A percentile compares a stretch with the other conserved stretches of the same genome.
Evolutionary conservation across 1,284 basidiomycete species (phyloP).

Genomic region (Ceratobasidium sp.): DNA sequence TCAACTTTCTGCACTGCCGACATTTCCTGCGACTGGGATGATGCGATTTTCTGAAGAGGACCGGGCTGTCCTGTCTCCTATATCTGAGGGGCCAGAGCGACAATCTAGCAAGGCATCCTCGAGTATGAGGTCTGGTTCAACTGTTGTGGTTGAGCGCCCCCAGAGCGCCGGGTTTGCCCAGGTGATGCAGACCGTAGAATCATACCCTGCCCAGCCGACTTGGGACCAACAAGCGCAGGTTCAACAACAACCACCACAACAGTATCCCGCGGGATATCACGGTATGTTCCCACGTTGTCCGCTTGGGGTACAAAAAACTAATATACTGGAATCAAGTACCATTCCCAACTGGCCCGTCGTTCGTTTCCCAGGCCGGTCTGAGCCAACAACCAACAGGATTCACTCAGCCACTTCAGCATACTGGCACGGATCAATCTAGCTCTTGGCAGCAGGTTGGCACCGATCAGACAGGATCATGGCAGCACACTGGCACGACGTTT

Average conservation of each 20-base stretch:
- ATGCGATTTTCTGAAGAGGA: constrained; percentile 39
- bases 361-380: constrained; percentile 13
- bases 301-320: background rate
- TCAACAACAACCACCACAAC: constrained; percentile 42
- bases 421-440: background rate
- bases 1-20: constrained; percentile 5
- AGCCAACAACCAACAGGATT: constrained; percentile 20
- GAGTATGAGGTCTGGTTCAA: constrained; percentile 4
- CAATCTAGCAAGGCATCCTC: constrained; percentile 39
- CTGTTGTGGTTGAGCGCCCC: constrained; percentile 8
- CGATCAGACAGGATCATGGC: constrained; percentile 10
- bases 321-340: background rate
- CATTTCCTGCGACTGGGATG: constrained; percentile 3
- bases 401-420: constrained; percentile 6
- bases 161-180: constrained; percentile 21
- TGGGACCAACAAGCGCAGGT: constrained; percentile 47
- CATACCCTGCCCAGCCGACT: constrained; percentile 26
- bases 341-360: constrained; percentile 11
- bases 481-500: constrained; percentile 28
- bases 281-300: constrained; percentile 18
- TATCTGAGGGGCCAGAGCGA: constrained; percentile 35
- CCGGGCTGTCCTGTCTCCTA: constrained; percentile 37
- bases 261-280: constrained; percentile 22
- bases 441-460: constrained; percentile 5
- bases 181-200: constrained; percentile 30